A percentile compares a stretch with the other conserved stretches of the same genome.
Evolutionary conservation across 306 rosid species (phyloP).

Genomic region (Begonia masoniana): DNA sequence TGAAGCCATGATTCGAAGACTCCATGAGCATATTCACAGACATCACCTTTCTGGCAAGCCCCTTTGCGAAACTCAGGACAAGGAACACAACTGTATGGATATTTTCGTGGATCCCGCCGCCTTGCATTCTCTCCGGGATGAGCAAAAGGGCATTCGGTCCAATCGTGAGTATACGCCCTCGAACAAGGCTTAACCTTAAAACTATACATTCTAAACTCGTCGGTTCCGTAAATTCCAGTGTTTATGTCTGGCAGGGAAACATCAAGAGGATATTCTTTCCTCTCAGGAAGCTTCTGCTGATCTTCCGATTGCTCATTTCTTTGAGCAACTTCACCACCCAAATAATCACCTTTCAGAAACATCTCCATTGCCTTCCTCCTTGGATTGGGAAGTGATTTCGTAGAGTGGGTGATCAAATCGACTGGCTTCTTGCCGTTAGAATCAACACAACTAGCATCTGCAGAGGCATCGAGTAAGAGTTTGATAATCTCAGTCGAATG

Average conservation of each 20-base stretch:
- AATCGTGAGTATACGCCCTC: constrained; percentile 86
- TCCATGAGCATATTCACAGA: constrained; percentile 87
- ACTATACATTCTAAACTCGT: constrained; percentile 79
- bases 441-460: constrained; percentile 39
- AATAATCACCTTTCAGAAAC: constrained; percentile 34
- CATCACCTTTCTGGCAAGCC: constrained; percentile 64
- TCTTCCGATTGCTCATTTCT: too few relatives aligned
- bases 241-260: constrained; percentile 74
- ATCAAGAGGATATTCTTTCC: constrained; percentile 77
- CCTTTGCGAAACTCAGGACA: constrained; percentile 91
- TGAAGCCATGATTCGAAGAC: constrained; percentile 95
- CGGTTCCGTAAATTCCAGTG: constrained; percentile 66
- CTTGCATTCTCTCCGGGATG: constrained; percentile 94
- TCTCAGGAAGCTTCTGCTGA: constrained; percentile 24
- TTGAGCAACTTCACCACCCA: constrained; percentile 9
- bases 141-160: constrained; percentile 92
- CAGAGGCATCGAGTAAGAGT: constrained; percentile 65
- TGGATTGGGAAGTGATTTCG: constrained; percentile 20
- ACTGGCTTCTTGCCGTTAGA: constrained; percentile 47
- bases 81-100: constrained; percentile 89
- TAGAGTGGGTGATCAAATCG: constrained; percentile 40
- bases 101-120: constrained; percentile 83
- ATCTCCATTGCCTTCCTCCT: constrained; percentile 51
- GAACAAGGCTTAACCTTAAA: constrained; percentile 96
- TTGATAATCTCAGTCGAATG: constrained; percentile 44